These are phyloP conservation scores for Setaria viridis DNA, from an alignment of 202 grass and related monocot genomes.

Conservation along the genomic window DNA sequence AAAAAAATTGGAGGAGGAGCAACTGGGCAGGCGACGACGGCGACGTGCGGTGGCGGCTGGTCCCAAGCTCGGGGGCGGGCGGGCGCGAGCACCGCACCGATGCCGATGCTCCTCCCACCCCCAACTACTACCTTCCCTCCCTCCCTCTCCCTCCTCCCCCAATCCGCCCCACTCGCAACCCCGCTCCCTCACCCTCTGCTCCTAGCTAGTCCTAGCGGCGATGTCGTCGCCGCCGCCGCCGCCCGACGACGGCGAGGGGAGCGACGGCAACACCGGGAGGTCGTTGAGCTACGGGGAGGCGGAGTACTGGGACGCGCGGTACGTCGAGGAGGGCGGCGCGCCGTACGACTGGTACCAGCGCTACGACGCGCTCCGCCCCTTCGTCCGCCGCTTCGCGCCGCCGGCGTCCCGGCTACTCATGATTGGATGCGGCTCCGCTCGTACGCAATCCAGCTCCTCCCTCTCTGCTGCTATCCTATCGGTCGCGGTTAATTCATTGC, in stretches of 20 bases:
- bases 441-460: constrained; percentile 32
- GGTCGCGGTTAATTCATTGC: neutral
- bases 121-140: constrained; percentile 42
- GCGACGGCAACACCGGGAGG: neutral
- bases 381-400: constrained; percentile 82
- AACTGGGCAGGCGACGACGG: constrained; percentile 54
- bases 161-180: constrained; percentile 4
- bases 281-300: constrained; percentile 74
- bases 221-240: constrained; percentile 46
- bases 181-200: neutral
- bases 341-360: constrained; percentile 99
- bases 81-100: constrained; percentile 47
- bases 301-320: constrained; percentile 92
- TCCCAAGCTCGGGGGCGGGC: constrained; percentile 48
- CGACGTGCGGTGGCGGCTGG: constrained; percentile 64
- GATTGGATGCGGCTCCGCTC: constrained; percentile 89
- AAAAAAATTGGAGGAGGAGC: neutral
- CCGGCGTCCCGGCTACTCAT: constrained; percentile 75
- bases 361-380: constrained; percentile 89
- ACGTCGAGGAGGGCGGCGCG: constrained; percentile 82
- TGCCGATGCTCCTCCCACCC: constrained; percentile 62
- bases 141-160: too few species aligned
- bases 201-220: neutral
- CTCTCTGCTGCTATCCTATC: neutral
- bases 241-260: constrained; percentile 14